A percentile compares a stretch with the other conserved stretches of the same genome.
These are phyloP conservation scores for Salix exigua DNA, from an alignment of 345 rosid species.

Conservation along the genomic window DNA sequence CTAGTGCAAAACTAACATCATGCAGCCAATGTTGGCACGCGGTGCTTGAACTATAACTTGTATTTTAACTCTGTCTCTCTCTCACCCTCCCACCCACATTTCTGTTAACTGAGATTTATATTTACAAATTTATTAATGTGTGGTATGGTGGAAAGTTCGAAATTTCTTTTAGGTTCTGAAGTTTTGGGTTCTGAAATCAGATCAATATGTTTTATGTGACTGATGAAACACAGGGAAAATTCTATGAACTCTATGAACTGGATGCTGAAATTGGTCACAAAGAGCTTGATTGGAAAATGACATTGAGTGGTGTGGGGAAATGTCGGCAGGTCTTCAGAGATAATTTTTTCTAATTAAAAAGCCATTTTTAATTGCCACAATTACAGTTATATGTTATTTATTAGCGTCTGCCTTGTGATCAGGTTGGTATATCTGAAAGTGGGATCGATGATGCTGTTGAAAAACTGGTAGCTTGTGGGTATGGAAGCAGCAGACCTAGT, in stretches of 20 bases:
- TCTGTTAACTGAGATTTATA: neutral
- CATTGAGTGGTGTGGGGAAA: slow-evolving; percentile 86
- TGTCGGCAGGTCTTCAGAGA: slow-evolving; percentile 78
- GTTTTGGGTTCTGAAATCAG: neutral
- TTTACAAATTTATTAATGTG: neutral
- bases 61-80: too few relatives aligned
- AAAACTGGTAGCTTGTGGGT: slow-evolving; percentile 92
- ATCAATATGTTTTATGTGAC: slow-evolving; percentile 17
- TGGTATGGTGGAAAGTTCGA: too few relatives aligned
- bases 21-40: neutral
- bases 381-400: neutral
- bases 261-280: slow-evolving; percentile 96
- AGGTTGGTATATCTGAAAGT: slow-evolving; percentile 86
- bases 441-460: slow-evolving; percentile 91
- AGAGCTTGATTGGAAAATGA: slow-evolving; percentile 95
- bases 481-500: slow-evolving; percentile 23
- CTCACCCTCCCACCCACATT: neutral
- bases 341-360: neutral
- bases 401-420: slow-evolving; percentile 9
- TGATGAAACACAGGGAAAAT: slow-evolving; percentile 63
- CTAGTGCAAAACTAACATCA: neutral
- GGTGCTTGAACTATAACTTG: neutral
- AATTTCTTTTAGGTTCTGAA: neutral
- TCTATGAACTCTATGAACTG: slow-evolving; percentile 89
- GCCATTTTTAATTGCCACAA: neutral